These are phyloP conservation scores for Dryadomyces quercus-mongolicae DNA, from an alignment of 2,329 filamentous ascomycete genomes.

Conservation along the genomic window DNA sequence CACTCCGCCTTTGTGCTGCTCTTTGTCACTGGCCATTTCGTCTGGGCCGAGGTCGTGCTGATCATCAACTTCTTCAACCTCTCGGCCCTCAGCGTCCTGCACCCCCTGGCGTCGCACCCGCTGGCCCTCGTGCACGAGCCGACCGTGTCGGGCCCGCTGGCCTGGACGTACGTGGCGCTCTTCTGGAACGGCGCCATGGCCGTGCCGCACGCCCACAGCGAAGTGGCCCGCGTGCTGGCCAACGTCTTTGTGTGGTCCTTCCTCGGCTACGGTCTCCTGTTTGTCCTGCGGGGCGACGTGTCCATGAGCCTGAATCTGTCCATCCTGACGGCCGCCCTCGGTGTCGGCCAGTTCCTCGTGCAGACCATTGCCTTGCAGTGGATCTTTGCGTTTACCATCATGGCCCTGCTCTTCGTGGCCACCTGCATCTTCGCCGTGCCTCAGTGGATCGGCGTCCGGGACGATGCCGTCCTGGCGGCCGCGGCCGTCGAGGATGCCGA, in stretches of 20 bases:
- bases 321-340: constrained; percentile 60
- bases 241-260: constrained; percentile 85
- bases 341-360: constrained; percentile 62
- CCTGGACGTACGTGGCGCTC: constrained; percentile 75
- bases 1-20: constrained; percentile 74
- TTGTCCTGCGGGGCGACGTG: constrained; percentile 59
- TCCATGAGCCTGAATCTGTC: constrained; percentile 72
- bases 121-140: constrained; percentile 57
- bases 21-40: constrained; percentile 65
- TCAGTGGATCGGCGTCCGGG: constrained; percentile 46
- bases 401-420: constrained; percentile 58
- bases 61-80: constrained; percentile 77
- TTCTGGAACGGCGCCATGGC: constrained; percentile 85
- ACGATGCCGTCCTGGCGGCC: constrained; percentile 13
- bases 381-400: constrained; percentile 84
- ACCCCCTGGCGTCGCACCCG: constrained; percentile 38
- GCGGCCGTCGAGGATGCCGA: constrained; percentile 32
- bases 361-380: constrained; percentile 73
- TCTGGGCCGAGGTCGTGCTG: constrained; percentile 63
- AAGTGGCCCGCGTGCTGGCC: constrained; percentile 66
- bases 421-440: constrained; percentile 55
- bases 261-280: constrained; percentile 63
- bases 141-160: constrained; percentile 64
- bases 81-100: constrained; percentile 65
- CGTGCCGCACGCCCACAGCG: constrained; percentile 51